Evolutionary conservation across 768 basidiomycete genomes (phyloP), one percentile per base, ranked within the genome.

Genomic region (Leccinum imitatum): DNA sequence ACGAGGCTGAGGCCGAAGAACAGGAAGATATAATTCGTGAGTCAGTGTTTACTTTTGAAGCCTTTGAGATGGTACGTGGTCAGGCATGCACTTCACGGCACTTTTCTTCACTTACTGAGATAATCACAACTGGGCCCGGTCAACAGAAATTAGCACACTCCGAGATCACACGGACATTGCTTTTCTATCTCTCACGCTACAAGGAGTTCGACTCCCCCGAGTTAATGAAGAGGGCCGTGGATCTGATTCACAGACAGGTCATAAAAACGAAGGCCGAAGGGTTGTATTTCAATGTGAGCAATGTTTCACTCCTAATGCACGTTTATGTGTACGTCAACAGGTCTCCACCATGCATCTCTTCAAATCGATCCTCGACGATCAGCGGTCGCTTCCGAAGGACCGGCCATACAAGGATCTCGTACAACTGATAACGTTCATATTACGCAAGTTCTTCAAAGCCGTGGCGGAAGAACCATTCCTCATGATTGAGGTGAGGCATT

Each of bases 401-500:
- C 87, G 87, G 62, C 80, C 92, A 2, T 81, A 84, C 78, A 90
- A 89, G 66, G 97, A 98, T 74, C 85, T 98, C 52, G 72, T 92
- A 57, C 82, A 83, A 57, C 76, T 98, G 37, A 87, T 98, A 77
- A 90, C 87, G 67, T 99, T 83, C 75, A 80, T 98, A 61, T 80
- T 98, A 59, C 86, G 92, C 25, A 87, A 89, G 70, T 98, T 98
- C 80, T 98, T 99, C 86, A 98, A 97, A 73, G 84, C 87, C 7
- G 80, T 94, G 52, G 82, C 84, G 56, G 86, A 92, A 63, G 89
- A 97, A 62, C 81, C 91, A 0, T 91, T 98, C 77, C 79, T 98
- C 51, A 83, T 93, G 60, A 82, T 98, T 61, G 94, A 98, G 82
- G 95, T 95, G 67, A 65, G 78, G 75, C 65, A 64, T 61, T 73